Evolutionary conservation across 495 filamentous ascomycete genomes (phyloP), one percentile per base, ranked within the genome.

Genomic region (Penicillium canariense): DNA sequence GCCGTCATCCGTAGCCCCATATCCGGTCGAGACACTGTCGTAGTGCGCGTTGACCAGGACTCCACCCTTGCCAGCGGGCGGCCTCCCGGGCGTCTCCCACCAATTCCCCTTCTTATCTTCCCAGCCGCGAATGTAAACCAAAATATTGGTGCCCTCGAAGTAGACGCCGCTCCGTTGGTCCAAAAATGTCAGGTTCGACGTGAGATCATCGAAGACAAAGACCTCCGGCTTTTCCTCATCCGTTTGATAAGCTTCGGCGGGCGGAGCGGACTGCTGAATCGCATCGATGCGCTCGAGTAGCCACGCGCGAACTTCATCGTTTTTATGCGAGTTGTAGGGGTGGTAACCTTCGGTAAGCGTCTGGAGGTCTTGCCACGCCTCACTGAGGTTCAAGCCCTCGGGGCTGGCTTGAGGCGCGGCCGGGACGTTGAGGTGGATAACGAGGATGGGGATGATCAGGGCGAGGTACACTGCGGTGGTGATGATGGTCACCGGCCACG

Each of bases 11-110:
- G 94, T 97, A 25, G 94, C 93, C 36, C 93, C 93, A 61, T 77
- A 88, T 10, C 93, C 94, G 1, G 91, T 92, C 6, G 90, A 89
- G 1, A 97, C 94, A 56, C 89, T 94, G 67, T 98, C 94, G 63
- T 94, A 97, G 62, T 98, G 94, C 5, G 93, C 90, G 65, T 96
- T 98, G 60, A 98, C 88, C 46, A 98, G 79, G 8, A 96, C 87
- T 25, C 90, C 88, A 7, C 89, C 88, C 58, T 83, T 84, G 17
- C 82, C 80, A 45, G 75, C 74, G 31, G 81, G 77, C 39, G 63
- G 66, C 50, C 73, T 68, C 6, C 69, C 69, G 6, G 69, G 65
- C 17, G 69, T 68, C 30, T 68, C 63, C 88, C 84, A 91, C 86
- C 84, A 91, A 11, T 77, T 75, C 5, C 79, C 80, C 2, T 77